phyloP scores from a whole-genome alignment of 495 filamentous ascomycete genomes.

The Trichoderma reesei region DNA sequence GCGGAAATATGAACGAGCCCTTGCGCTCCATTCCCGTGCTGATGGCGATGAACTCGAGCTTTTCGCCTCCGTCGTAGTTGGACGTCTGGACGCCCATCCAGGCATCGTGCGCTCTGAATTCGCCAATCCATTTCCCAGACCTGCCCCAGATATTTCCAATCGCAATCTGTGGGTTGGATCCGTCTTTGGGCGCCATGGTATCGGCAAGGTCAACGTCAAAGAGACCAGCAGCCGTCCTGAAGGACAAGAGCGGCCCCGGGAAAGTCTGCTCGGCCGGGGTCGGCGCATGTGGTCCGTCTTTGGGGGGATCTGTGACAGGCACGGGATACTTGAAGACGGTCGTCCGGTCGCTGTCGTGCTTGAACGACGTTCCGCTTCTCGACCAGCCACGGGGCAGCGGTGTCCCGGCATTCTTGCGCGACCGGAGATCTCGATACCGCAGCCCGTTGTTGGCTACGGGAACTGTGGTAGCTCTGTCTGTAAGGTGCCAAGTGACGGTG shows the following conservation, averaged over 20 bases:
- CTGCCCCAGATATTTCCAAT: slow-evolving; percentile 12
- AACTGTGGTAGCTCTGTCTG: slow-evolving; percentile 6
- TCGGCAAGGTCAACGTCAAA: slow-evolving; percentile 11
- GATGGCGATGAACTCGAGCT: slow-evolving; percentile 13
- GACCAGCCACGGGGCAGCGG: slow-evolving; percentile 10
- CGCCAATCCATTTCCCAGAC: slow-evolving; percentile 6
- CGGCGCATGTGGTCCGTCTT: slow-evolving; percentile 1
- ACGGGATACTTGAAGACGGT: slow-evolving; percentile 11
- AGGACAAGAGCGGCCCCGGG: slow-evolving; percentile 11
- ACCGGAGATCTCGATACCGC: slow-evolving; percentile 9
- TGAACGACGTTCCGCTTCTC: neutral
- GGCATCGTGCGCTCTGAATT: slow-evolving; percentile 10
- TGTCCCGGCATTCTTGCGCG: slow-evolving; percentile 2
- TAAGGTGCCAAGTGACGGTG: slow-evolving; percentile 1
- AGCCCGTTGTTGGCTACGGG: slow-evolving; percentile 10
- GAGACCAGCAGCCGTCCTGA: slow-evolving; percentile 5
- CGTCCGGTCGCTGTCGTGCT: slow-evolving; percentile 10
- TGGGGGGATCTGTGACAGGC: slow-evolving; percentile 4
- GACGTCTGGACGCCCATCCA: slow-evolving; percentile 12
- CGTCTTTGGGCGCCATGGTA: slow-evolving; percentile 1
- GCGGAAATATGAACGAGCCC: slow-evolving; percentile 18
- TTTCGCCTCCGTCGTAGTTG: slow-evolving; percentile 13
- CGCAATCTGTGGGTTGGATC: slow-evolving; percentile 1
- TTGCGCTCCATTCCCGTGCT: slow-evolving; percentile 10
- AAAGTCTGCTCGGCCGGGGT: neutral